Conservation (phyloP, 371 early-diverging fungal genomes). For the Apophysomyces ossiformis region DNA sequence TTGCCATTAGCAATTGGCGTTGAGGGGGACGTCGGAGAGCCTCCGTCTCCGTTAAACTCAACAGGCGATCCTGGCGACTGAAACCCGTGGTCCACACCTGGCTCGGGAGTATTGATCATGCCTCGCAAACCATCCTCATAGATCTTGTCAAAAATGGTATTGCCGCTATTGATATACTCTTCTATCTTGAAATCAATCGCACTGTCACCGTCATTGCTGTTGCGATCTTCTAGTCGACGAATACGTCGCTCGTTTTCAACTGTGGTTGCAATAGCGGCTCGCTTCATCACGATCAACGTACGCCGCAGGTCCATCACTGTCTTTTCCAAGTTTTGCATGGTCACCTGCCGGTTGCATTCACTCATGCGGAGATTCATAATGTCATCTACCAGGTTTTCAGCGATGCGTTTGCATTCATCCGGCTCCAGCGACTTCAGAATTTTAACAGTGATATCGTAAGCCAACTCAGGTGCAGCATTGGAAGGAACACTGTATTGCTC, state of each 20-base stretch:
- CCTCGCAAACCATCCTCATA: constrained; percentile 64
- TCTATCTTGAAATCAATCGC: constrained; percentile 45
- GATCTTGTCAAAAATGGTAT: constrained; percentile 65
- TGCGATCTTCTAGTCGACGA: constrained; percentile 61
- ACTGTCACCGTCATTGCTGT: constrained; percentile 20
- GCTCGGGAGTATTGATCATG: constrained; percentile 44
- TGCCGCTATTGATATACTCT: constrained; percentile 54
- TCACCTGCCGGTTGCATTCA: constrained; percentile 66
- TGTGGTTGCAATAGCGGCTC: constrained; percentile 77
- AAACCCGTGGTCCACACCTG: constrained; percentile 14
- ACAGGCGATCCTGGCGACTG: constrained; percentile 31
- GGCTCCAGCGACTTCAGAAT: constrained; percentile 71
- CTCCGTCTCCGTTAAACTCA: constrained; percentile 21
- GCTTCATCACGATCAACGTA: constrained; percentile 81
- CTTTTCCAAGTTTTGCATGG: constrained; percentile 70
- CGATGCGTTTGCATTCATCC: constrained; percentile 71
- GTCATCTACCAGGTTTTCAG: constrained; percentile 79
- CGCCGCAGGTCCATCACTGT: constrained; percentile 72
- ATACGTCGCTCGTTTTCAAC: constrained; percentile 81
- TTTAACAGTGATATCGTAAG: constrained; percentile 66
- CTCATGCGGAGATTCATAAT: constrained; percentile 70
- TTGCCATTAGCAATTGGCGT: constrained; percentile 9
- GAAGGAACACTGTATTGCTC: constrained; percentile 58
- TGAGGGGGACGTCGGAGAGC: constrained; percentile 12
- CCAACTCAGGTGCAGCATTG: constrained; percentile 62